These are phyloP conservation scores for Penicillium sp. DNA, from an alignment of 2,329 filamentous ascomycete species.

Conservation along the genomic window DNA sequence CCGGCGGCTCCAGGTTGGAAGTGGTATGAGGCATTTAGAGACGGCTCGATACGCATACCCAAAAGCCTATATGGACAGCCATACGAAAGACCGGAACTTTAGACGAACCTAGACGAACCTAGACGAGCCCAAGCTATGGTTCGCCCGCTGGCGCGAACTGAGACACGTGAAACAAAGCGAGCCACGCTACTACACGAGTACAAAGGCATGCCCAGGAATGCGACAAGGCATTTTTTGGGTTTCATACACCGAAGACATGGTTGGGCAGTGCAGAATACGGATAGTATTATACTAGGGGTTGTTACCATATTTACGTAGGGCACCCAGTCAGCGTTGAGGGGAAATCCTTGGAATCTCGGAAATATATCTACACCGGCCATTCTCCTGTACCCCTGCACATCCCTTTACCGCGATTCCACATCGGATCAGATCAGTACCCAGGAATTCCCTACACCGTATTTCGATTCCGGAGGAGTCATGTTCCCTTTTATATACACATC, in stretches of 20 bases:
- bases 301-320: neutral
- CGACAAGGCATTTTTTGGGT: neutral
- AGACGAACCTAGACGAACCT: neutral
- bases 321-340: neutral
- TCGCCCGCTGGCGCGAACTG: slow-evolving; percentile 1
- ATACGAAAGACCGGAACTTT: neutral
- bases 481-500: neutral
- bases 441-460: neutral
- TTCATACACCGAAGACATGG: neutral
- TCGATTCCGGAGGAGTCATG: neutral
- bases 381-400: neutral
- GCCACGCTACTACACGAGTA: slow-evolving; percentile 12
- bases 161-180: slow-evolving; percentile 18
- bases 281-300: neutral
- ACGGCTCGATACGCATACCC: neutral
- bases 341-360: slow-evolving; percentile 1
- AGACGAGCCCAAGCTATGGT: neutral
- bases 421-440: neutral
- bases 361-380: neutral
- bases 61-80: neutral
- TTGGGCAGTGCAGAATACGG: neutral
- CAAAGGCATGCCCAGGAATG: slow-evolving; percentile 6
- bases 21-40: neutral
- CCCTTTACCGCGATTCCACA: neutral
- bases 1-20: neutral